phyloP scores from a whole-genome alignment of 768 basidiomycete species.

The Phlebiopsis flavidoalba region DNA sequence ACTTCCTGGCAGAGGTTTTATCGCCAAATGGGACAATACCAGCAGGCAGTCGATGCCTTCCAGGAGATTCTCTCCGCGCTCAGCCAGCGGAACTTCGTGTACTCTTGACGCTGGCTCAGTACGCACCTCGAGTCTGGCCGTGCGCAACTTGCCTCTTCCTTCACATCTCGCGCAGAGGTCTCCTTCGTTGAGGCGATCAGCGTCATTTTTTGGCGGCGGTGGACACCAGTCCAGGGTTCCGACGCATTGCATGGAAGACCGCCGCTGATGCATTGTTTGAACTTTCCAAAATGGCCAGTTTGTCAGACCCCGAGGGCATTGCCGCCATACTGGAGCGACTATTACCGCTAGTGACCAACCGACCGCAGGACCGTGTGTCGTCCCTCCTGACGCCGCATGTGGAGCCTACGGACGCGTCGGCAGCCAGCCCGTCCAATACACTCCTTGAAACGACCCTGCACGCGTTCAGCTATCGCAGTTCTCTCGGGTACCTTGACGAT shows the following conservation, averaged over 20 bases:
- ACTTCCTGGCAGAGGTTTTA: slow-evolving; percentile 84
- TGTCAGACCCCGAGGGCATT: slow-evolving; percentile 39
- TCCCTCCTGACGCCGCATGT: slow-evolving; percentile 32
- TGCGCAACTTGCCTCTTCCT: slow-evolving; percentile 62
- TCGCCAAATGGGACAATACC: slow-evolving; percentile 66
- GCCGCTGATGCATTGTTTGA: slow-evolving; percentile 72
- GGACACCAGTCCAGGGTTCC: slow-evolving; percentile 53
- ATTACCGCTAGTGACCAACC: slow-evolving; percentile 33
- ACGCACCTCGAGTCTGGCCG: slow-evolving; percentile 69
- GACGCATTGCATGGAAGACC: slow-evolving; percentile 77
- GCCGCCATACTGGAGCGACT: slow-evolving; percentile 30
- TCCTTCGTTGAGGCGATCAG: slow-evolving; percentile 63
- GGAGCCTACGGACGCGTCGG: slow-evolving; percentile 14
- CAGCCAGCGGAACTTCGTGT: slow-evolving; percentile 70
- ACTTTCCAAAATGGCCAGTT: slow-evolving; percentile 50
- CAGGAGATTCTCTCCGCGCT: slow-evolving; percentile 43
- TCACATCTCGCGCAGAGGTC: slow-evolving; percentile 64
- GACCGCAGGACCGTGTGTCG: slow-evolving; percentile 37
- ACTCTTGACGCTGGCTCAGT: slow-evolving; percentile 62
- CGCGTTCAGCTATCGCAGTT: slow-evolving; percentile 57
- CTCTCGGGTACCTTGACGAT: slow-evolving; percentile 50
- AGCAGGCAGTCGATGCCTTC: slow-evolving; percentile 70
- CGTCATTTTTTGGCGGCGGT: slow-evolving; percentile 45
- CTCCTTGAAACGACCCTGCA: slow-evolving; percentile 49
- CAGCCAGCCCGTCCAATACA: slow-evolving; percentile 23